Evolutionary conservation across 2,329 filamentous ascomycete genomes (phyloP), one percentile per base, ranked within the genome.

Genomic region (Neofusicoccum sp.): DNA sequence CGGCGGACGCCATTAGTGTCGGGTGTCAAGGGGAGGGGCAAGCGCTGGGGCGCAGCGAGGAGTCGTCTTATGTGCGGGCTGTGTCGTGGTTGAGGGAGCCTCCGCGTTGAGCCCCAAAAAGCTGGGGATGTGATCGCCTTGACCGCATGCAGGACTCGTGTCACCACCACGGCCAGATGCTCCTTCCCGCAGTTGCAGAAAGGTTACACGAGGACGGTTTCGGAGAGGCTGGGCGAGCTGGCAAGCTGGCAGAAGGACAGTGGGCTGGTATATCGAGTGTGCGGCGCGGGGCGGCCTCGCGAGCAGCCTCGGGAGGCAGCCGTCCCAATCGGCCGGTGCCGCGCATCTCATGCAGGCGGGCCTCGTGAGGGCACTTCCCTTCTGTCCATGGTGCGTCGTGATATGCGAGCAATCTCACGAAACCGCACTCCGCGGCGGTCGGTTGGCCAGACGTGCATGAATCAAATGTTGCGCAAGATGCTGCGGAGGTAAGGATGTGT

Each of bases 41-140:
- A 39, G 22, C 22, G 28, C 52, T 8, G 37, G n/a, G 11, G 7
- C 8, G 52, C 34, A 4, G 52, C 28, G 12, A 1, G 22, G 52
- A 33, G 37, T 6, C 11, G 52, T 56, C 29, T 56, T 56, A 56
- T 44, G 52, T 29, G 16, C 11, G 29, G 4, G 28, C 3, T 9
- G 52, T 12, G 28, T 14, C 37, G 37, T 43, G 22, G 22, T n/a
- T 29, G 50, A 43, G 48, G 9, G 14, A 34, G 33, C 34, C 8
- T 16, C 28, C 29, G 36, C 7, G 5, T 45, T 45, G 54, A 58
- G 54, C 54, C 54, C 54, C 54, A 58, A 28, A 58, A 58, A 58
- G 54, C 41, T n/a, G 54, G 54, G 54, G 54, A 45, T 44, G 37
- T 31, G 52, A 56, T 56, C 52, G 52, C 31, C 52, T 31, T 6